phyloP scores from a whole-genome alignment of 2,329 filamentous ascomycete species.

The Fusarium falciforme region DNA sequence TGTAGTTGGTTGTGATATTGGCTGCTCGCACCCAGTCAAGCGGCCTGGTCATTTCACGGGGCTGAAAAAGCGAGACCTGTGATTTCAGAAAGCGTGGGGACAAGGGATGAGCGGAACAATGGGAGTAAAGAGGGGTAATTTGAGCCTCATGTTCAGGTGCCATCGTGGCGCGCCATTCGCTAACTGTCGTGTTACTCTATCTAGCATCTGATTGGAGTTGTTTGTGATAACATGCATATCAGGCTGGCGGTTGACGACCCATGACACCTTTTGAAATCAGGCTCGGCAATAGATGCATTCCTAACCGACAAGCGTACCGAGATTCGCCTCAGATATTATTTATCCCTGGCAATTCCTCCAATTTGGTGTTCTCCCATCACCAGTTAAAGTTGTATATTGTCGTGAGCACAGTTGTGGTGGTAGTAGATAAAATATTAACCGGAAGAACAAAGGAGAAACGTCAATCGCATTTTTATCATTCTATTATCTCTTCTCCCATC shows the following conservation, averaged over 20 bases:
- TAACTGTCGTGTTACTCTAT: neutral
- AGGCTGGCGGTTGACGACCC: neutral
- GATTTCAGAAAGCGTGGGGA: neutral
- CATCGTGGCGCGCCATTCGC: neutral
- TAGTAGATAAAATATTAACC: neutral
- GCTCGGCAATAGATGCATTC: neutral
- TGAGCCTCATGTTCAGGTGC: neutral
- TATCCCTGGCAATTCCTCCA: neutral
- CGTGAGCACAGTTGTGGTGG: neutral
- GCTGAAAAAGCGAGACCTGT: neutral
- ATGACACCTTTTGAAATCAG: neutral
- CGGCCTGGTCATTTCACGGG: neutral
- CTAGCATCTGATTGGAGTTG: constrained; percentile 3
- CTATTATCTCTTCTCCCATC: neutral
- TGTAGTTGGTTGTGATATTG: neutral
- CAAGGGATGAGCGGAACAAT: neutral
- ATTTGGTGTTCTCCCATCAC: neutral
- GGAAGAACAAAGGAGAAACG: neutral
- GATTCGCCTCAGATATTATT: neutral
- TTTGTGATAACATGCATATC: neutral
- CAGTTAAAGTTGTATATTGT: neutral
- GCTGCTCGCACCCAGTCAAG: neutral
- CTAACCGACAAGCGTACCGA: neutral
- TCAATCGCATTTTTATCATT: no score
- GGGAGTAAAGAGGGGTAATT: constrained; percentile 9